phyloP scores from a whole-genome alignment of 225 moss, liverwort and hornwort species.

The Bryum argenteum region DNA sequence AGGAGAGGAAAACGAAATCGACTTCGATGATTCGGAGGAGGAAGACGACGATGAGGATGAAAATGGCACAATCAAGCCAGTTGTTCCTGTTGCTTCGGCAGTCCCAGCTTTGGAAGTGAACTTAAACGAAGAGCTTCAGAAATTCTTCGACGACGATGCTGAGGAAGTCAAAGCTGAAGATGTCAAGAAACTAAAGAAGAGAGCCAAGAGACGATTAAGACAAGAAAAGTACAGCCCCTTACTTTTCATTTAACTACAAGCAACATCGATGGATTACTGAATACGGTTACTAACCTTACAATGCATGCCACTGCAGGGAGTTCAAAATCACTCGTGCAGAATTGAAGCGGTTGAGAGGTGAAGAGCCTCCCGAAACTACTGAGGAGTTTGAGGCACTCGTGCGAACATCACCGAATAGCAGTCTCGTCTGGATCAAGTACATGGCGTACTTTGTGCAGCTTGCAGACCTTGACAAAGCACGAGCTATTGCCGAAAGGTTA shows the following conservation, averaged over 20 bases:
- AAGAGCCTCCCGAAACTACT: constrained; percentile 75
- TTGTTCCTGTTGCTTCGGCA: constrained; percentile 23
- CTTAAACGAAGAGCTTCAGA: constrained; percentile 66
- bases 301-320: constrained; percentile 56
- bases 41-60: constrained; percentile 64
- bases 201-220: constrained; percentile 72
- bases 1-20: constrained; percentile 50
- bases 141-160: constrained; percentile 41
- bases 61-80: constrained; percentile 28
- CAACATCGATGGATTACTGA: neutral
- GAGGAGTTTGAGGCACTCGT: constrained; percentile 96
- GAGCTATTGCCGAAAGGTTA: constrained; percentile 90
- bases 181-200: constrained; percentile 53
- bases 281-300: neutral
- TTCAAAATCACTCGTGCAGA: constrained; percentile 79
- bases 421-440: constrained; percentile 97
- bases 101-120: constrained; percentile 84
- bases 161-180: constrained; percentile 52
- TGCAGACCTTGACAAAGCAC: constrained; percentile 86
- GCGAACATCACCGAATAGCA: constrained; percentile 82
- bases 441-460: constrained; percentile 93
- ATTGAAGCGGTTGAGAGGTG: constrained; percentile 71
- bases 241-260: neutral
- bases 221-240: constrained; percentile 59
- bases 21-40: constrained; percentile 50